These are phyloP conservation scores for Yarrowia deformans DNA, from an alignment of 805 yeast species.

Conservation along the genomic window DNA sequence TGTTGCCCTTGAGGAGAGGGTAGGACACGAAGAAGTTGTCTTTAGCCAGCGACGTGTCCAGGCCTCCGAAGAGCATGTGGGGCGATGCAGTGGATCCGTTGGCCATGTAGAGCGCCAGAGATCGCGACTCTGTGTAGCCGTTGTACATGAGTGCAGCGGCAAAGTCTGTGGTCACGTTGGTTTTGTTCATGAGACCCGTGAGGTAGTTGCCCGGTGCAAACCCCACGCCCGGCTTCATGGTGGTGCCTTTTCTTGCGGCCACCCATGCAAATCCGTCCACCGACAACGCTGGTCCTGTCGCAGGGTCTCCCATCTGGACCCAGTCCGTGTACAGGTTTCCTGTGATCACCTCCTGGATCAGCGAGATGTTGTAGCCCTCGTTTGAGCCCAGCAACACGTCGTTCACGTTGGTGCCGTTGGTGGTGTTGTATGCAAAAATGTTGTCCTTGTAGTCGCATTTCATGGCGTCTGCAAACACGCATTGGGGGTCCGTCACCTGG, in stretches of 20 bases:
- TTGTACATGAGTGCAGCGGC: background rate
- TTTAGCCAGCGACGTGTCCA: slow-evolving; percentile 24
- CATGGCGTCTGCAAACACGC: background rate
- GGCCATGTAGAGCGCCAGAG: slow-evolving; percentile 27
- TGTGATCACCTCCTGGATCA: slow-evolving; percentile 4
- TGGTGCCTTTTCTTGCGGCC: slow-evolving; percentile 6
- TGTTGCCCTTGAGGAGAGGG: slow-evolving; percentile 25
- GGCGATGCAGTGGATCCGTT: slow-evolving; percentile 34
- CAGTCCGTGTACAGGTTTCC: slow-evolving; percentile 23
- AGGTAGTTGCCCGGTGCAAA: slow-evolving; percentile 29
- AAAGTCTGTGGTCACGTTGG: slow-evolving; percentile 25
- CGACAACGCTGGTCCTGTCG: background rate
- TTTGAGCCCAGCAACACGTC: background rate
- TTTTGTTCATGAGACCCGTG: background rate
- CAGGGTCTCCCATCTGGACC: slow-evolving; percentile 21
- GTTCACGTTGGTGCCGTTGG: slow-evolving; percentile 26
- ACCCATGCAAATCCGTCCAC: slow-evolving; percentile 26
- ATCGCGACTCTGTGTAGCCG: slow-evolving; percentile 35
- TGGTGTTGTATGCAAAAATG: slow-evolving; percentile 28
- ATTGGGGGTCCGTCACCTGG: slow-evolving; percentile 5
- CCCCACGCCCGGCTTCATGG: slow-evolving; percentile 10
- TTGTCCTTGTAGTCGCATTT: slow-evolving; percentile 24
- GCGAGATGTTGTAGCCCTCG: slow-evolving; percentile 12
- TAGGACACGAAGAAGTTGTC: slow-evolving; percentile 37
- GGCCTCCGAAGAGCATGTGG: slow-evolving; percentile 36